Base-by-base conservation (phyloP, 169 alveolate species). In the Eimeria necatrix region DNA sequence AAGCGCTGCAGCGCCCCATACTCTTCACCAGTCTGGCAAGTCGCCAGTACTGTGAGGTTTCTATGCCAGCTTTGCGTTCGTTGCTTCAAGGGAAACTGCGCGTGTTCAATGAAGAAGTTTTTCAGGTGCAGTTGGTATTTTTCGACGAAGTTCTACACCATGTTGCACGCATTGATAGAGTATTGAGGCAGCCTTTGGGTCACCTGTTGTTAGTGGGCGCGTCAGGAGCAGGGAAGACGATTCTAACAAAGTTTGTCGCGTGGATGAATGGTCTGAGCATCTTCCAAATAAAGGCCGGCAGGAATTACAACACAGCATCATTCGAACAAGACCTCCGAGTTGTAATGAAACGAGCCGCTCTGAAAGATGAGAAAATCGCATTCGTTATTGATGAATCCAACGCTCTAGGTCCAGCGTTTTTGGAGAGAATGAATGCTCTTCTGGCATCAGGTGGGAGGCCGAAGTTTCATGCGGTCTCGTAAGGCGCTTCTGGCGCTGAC, bases 351-450 rank as follows among this genome's bases (percentile, higher is more conserved):
- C 97, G 99, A 91, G 99, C 99, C 46, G 99, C 99, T 53, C 98
- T 99, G 91, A 98, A 99, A 96, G 99, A 98, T 46, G 99, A 99
- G 90, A 98, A 98, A 96, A 98, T 99, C 52, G 98, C 99, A 83
- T 99, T 99, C 96, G 99, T 99, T 71, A 99, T 99, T 95, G 99
- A 99, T 96, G 99, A 99, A 95, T 97, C 99, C 73, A 99, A 99
- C 95, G 99, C 99, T 26, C 96, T 99, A 68, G 99, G 99, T 20
- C 99, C 99, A 26, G 99, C 99, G 16, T 99, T 99, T 97, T 97
- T 99, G 93, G 99, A 99, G 97, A 97, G 99, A 95, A 99, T 99
- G 99, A 99, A 99, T 95, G 99, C 99, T 1, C 97, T 99, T 86
- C 97, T 99, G 46, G 99, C 99, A n/a, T 96, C 98, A n/a, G 91